These are phyloP conservation scores for Dactylellina parvicollis DNA, from an alignment of 2,329 filamentous ascomycete genomes.

Conservation along the genomic window DNA sequence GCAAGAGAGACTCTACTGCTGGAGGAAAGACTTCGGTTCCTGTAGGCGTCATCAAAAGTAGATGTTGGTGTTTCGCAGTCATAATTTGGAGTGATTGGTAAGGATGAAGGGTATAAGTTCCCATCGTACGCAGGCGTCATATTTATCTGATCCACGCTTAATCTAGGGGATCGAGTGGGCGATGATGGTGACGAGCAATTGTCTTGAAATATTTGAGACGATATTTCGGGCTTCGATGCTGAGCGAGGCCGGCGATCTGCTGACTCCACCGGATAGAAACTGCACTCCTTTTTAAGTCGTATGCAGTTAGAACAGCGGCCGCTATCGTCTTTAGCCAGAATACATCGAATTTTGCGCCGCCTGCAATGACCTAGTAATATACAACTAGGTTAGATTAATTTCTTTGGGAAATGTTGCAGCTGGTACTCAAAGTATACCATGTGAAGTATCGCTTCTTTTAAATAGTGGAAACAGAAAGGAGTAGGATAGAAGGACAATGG, in stretches of 20 bases:
- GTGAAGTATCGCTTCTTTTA: conserved; percentile 20
- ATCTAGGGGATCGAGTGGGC: conserved; percentile 55
- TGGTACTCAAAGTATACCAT: too few species aligned
- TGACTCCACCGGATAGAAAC: conserved; percentile 84
- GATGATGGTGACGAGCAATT: conserved; percentile 57
- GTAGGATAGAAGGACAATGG: too few species aligned
- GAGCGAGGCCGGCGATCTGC: conserved; percentile 57
- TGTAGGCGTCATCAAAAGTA: conserved; percentile 56
- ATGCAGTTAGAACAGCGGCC: conserved; percentile 92
- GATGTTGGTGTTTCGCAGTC: conserved; percentile 55
- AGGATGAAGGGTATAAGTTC: conserved; percentile 56
- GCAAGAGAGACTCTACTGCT: conserved; percentile 54
- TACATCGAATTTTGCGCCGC: conserved; percentile 90
- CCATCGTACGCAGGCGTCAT: conserved; percentile 51
- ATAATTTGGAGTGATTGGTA: conserved; percentile 57
- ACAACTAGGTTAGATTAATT: conserved; percentile 49
- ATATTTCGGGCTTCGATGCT: conserved; percentile 57
- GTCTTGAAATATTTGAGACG: conserved; percentile 55
- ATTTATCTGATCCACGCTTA: conserved; percentile 53
- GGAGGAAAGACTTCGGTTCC: conserved; percentile 54
- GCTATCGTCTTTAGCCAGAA: conserved; percentile 76
- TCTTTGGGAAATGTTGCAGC: background rate
- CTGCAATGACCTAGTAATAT: conserved; percentile 79
- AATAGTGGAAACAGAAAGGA: too few species aligned
- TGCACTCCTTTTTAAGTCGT: conserved; percentile 91